phyloP scores from a whole-genome alignment of 495 filamentous ascomycete genomes.

The Terfezia claveryi region DNA sequence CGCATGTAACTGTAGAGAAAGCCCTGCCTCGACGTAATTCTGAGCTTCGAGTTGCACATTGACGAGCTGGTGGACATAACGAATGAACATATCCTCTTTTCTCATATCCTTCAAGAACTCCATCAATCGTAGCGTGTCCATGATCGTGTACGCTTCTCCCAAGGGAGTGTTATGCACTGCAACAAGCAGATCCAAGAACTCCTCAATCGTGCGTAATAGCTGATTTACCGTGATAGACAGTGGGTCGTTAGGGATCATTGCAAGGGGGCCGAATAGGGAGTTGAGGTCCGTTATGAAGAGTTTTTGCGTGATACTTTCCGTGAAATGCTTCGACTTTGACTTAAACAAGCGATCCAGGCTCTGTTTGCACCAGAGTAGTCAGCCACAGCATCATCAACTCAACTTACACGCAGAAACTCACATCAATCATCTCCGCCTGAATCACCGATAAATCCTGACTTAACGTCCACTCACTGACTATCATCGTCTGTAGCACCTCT shows the following conservation, averaged over 20 bases:
- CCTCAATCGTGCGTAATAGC: slow-evolving; percentile 64
- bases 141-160: slow-evolving; percentile 53
- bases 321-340: slow-evolving; percentile 42
- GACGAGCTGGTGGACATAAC: slow-evolving; percentile 87
- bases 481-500: slow-evolving; percentile 89
- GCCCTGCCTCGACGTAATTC: slow-evolving; percentile 75
- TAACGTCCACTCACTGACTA: slow-evolving; percentile 93
- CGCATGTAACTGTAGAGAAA: slow-evolving; percentile 76
- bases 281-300: slow-evolving; percentile 75
- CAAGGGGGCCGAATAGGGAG: slow-evolving; percentile 52
- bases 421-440: slow-evolving; percentile 87
- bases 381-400: neutral
- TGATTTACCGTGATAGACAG: slow-evolving; percentile 54
- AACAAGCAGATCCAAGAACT: slow-evolving; percentile 74
- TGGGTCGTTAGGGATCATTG: slow-evolving; percentile 41
- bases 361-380: slow-evolving; percentile 7
- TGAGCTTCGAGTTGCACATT: slow-evolving; percentile 48
- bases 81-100: slow-evolving; percentile 89
- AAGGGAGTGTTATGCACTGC: slow-evolving; percentile 72
- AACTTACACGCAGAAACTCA: slow-evolving; percentile 6
- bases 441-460: slow-evolving; percentile 80
- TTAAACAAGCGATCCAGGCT: slow-evolving; percentile 86
- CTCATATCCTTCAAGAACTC: slow-evolving; percentile 94
- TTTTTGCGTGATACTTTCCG: slow-evolving; percentile 75
- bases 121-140: slow-evolving; percentile 81